Conservation (phyloP, 176 grass and related monocot genomes). For the Elymus sibiricus region DNA sequence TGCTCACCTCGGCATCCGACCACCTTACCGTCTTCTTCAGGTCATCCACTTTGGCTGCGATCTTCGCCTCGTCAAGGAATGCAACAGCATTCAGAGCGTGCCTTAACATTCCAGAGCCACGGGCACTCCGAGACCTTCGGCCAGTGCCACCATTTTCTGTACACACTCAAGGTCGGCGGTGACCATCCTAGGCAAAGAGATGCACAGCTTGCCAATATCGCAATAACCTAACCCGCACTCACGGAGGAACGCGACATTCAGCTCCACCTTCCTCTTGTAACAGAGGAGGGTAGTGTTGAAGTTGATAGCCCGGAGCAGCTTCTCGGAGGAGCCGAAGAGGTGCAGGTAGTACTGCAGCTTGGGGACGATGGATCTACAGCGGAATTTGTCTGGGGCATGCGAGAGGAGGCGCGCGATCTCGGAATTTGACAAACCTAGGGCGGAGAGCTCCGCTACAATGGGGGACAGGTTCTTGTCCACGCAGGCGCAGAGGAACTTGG, state of each 20-base stretch:
- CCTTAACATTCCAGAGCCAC: background rate
- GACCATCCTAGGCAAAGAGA: background rate
- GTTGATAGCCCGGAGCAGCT: background rate
- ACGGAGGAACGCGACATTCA: background rate
- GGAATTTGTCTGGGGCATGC: too few relatives aligned
- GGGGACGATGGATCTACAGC: too few relatives aligned
- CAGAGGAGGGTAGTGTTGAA: background rate
- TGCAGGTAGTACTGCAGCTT: too few relatives aligned
- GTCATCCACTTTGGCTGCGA: background rate
- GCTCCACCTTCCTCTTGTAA: background rate
- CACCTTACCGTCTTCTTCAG: background rate
- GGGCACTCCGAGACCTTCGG: background rate
- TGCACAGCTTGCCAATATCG: background rate
- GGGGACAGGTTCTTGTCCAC: background rate
- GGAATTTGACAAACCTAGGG: too few relatives aligned
- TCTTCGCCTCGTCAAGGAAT: background rate
- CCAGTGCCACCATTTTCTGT: background rate
- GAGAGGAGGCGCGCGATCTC: background rate
- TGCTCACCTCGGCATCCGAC: background rate
- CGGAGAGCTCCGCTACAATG: background rate
- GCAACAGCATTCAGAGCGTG: background rate
- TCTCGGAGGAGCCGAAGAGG: too few relatives aligned
- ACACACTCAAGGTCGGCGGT: background rate
- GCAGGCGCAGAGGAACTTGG: background rate
- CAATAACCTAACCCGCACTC: background rate